Evolutionary conservation across 176 grass and related monocot species (phyloP).

Genomic region (Aegilops umbellulata): DNA sequence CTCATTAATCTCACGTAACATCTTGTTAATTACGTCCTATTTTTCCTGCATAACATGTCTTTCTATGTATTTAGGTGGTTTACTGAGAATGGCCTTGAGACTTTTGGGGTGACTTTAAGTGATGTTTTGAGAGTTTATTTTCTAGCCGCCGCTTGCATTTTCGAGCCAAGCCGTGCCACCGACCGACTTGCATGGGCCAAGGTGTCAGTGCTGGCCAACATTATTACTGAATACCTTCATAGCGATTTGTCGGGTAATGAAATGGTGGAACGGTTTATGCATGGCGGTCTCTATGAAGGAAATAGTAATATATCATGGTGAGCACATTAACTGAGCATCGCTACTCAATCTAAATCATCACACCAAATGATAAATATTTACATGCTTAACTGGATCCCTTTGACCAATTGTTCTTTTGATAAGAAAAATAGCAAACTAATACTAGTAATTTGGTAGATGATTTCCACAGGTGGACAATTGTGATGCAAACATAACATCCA

Average conservation of each 20-base stretch:
- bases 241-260: not conserved
- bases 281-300: constrained; percentile 21
- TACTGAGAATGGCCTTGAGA: constrained; percentile 34
- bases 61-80: constrained; percentile 58
- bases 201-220: constrained; percentile 43
- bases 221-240: constrained; percentile 31
- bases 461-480: not conserved
- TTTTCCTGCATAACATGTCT: not conserved
- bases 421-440: not conserved
- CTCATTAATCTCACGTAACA: not conserved
- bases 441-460: not conserved
- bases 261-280: constrained; percentile 33
- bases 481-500: not conserved
- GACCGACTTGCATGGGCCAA: constrained; percentile 72
- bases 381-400: not conserved
- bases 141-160: constrained; percentile 52
- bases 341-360: not conserved
- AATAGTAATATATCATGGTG: constrained; percentile 21
- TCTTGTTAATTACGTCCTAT: not conserved
- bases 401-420: not conserved
- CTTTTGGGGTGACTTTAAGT: constrained; percentile 27
- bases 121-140: constrained; percentile 63
- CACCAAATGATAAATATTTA: not conserved
- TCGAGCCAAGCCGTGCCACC: constrained; percentile 50
- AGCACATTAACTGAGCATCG: not conserved